Conservation (phyloP, 768 basidiomycete species). For the Pholiota molesta region DNA sequence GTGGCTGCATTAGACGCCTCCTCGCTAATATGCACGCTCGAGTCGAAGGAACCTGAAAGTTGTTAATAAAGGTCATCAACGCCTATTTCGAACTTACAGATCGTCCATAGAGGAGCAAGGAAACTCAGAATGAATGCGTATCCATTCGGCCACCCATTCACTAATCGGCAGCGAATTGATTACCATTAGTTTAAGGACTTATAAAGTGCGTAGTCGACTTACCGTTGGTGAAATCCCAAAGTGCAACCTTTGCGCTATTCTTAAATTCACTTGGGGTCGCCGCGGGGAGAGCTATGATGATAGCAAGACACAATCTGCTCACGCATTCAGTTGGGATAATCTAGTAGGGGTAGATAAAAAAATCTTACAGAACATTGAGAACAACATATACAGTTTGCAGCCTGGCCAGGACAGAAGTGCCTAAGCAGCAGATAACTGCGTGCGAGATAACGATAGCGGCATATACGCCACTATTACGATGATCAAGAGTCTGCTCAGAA, state of each 20-base stretch:
- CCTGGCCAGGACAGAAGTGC: slow-evolving; percentile 65
- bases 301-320: slow-evolving; percentile 57
- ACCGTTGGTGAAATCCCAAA: slow-evolving; percentile 67
- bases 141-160: slow-evolving; percentile 59
- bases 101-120: slow-evolving; percentile 45
- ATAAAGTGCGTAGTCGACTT: slow-evolving; percentile 9
- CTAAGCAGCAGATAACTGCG: slow-evolving; percentile 67
- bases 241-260: slow-evolving; percentile 63
- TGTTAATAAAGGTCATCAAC: not conserved
- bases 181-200: not conserved
- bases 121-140: slow-evolving; percentile 56
- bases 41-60: slow-evolving; percentile 46
- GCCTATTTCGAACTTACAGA: slow-evolving; percentile 29
- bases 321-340: not conserved
- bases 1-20: slow-evolving; percentile 70
- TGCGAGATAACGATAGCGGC: slow-evolving; percentile 62
- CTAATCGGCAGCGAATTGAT: slow-evolving; percentile 27
- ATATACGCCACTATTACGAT: slow-evolving; percentile 54
- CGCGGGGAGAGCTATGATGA: slow-evolving; percentile 71
- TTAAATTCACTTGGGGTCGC: slow-evolving; percentile 60
- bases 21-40: slow-evolving; percentile 69
- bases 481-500: not conserved
- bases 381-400: slow-evolving; percentile 71
- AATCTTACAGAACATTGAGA: slow-evolving; percentile 67
- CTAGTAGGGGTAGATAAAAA: not conserved